Percentiles rank a stretch among this genome's conserved stretches.
phyloP scores from a whole-genome alignment of 2,329 filamentous ascomycete species.

The Thermothelomyces thermophilus region DNA sequence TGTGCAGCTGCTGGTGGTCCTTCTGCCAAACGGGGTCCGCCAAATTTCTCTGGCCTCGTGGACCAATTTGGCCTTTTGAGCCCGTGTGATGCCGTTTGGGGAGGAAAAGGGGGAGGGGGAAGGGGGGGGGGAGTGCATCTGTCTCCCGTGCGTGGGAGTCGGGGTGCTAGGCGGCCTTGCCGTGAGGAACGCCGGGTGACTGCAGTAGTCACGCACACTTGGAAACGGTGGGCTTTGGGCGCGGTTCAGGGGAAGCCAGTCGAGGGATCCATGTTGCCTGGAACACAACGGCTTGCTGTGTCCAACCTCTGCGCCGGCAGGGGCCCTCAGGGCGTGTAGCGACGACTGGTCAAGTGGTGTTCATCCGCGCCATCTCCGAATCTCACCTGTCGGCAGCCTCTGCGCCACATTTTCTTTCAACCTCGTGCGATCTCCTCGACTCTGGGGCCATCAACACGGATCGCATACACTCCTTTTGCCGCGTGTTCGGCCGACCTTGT shows the following conservation, averaged over 20 bases:
- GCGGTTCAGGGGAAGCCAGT: conserved; percentile 32
- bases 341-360: conserved; percentile 15
- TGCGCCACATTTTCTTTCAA: conserved; percentile 26
- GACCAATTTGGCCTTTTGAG: conserved; percentile 9
- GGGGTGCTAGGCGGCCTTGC: conserved; percentile 12
- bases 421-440: conserved; percentile 15
- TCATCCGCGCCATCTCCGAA: conserved; percentile 12
- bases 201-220: conserved; percentile 33
- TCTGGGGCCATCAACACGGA: neutral
- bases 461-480: neutral
- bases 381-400: conserved; percentile 21
- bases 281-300: conserved; percentile 14
- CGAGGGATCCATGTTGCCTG: conserved; percentile 30
- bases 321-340: conserved; percentile 12
- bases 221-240: conserved; percentile 29
- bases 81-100: conserved; percentile 16
- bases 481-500: neutral
- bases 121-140: conserved; percentile 9
- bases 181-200: conserved; percentile 29
- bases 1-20: neutral
- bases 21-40: conserved; percentile 1
- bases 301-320: conserved; percentile 3
- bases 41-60: neutral
- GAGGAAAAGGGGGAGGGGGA: no score
- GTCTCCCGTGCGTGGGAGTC: conserved; percentile 5